Evolutionary conservation across 768 basidiomycete species (phyloP).

Genomic region (Termitomyces sp.): DNA sequence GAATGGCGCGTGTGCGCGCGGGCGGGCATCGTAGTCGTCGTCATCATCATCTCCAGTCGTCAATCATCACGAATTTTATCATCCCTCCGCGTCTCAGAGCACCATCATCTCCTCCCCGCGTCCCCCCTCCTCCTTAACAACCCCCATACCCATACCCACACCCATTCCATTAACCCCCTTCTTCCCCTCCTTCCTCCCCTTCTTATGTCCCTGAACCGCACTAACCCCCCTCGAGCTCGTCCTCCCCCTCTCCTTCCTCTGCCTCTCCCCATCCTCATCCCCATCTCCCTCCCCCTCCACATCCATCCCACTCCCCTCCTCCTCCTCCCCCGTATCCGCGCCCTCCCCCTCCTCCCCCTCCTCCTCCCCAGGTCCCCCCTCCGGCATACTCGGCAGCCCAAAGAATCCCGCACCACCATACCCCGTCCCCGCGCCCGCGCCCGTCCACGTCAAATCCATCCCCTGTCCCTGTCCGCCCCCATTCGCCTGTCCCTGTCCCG

Average conservation of each 20-base stretch:
- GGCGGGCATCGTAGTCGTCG: background rate
- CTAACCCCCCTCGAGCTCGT: conserved; percentile 16
- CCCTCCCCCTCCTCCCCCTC: background rate
- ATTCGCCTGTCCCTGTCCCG: too few species aligned
- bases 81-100: conserved; percentile 15
- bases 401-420: background rate
- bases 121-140: conserved; percentile 18
- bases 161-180: background rate
- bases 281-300: conserved; percentile 18
- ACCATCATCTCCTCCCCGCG: conserved; percentile 24
- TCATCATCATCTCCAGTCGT: background rate
- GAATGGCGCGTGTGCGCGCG: too few species aligned
- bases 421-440: too few species aligned
- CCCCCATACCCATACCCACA: background rate
- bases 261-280: too few species aligned
- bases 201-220: conserved; percentile 2
- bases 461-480: background rate
- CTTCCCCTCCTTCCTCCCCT: conserved; percentile 13
- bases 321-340: background rate
- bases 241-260: conserved; percentile 18
- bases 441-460: background rate
- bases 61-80: background rate
- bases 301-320: conserved; percentile 13
- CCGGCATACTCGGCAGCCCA: conserved; percentile 30
- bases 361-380: conserved; percentile 23